These are phyloP conservation scores for Astrocystis sublimbata DNA, from an alignment of 495 filamentous ascomycete species.

Conservation along the genomic window DNA sequence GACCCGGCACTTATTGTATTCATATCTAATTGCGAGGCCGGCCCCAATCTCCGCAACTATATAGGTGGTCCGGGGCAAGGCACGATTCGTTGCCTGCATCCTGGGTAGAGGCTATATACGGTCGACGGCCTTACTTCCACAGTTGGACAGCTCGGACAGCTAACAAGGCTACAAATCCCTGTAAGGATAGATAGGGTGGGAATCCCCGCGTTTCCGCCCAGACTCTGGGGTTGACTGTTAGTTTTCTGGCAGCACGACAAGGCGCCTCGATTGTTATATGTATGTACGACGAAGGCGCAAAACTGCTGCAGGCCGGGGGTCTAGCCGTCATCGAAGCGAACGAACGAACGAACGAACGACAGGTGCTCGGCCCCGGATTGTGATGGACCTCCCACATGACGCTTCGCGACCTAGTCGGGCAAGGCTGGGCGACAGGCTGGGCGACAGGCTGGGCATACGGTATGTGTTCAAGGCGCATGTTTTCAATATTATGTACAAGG, in stretches of 20 bases:
- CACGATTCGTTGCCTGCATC: conserved; percentile 4
- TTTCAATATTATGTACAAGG: conserved; percentile 1
- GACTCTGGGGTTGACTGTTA: background rate
- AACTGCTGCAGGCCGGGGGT: too few species aligned
- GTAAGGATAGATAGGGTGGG: conserved; percentile 6
- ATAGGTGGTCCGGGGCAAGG: background rate
- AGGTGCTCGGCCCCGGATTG: background rate
- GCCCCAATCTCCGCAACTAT: background rate
- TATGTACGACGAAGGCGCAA: background rate
- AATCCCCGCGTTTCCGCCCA: conserved; percentile 16
- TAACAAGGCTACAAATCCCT: conserved; percentile 5
- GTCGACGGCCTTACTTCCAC: background rate
- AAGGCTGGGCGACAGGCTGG: too few species aligned
- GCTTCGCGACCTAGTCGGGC: conserved; percentile 5
- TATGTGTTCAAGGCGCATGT: too few species aligned
- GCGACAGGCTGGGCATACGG: too few species aligned
- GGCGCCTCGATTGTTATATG: background rate
- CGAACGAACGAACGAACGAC: too few species aligned
- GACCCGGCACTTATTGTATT: background rate
- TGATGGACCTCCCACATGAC: background rate
- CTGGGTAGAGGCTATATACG: background rate
- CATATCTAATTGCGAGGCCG: background rate
- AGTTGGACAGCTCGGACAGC: background rate
- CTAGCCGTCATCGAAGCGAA: background rate
- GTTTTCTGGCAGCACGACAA: conserved; percentile 5